These are phyloP conservation scores for Claviceps citrina DNA, from an alignment of 2,329 filamentous ascomycete genomes.

Conservation along the genomic window DNA sequence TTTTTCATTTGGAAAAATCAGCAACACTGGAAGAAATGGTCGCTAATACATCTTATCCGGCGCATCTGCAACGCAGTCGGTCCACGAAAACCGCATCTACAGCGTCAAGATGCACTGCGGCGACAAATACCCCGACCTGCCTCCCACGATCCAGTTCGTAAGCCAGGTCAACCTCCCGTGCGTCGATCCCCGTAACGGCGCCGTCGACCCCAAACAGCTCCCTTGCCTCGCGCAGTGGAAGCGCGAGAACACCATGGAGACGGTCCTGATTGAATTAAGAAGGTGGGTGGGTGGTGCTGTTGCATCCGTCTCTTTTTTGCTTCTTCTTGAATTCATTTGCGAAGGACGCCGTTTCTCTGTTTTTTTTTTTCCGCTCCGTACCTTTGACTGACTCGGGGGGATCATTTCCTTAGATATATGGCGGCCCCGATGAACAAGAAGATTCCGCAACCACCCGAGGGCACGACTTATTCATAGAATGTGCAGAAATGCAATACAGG, in stretches of 20 bases:
- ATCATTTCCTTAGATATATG: constrained; percentile 65
- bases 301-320: too few relatives aligned
- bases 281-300: constrained; percentile 45
- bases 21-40: background rate
- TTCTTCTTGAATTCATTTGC: too few relatives aligned
- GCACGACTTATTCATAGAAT: constrained; percentile 35
- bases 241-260: constrained; percentile 89
- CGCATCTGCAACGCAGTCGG: constrained; percentile 43
- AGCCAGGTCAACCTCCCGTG: constrained; percentile 95
- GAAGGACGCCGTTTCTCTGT: too few relatives aligned
- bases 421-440: constrained; percentile 85
- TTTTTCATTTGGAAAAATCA: background rate
- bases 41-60: constrained; percentile 5
- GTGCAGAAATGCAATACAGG: background rate
- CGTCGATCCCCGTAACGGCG: constrained; percentile 63
- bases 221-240: constrained; percentile 83
- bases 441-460: constrained; percentile 82
- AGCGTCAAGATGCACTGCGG: constrained; percentile 95
- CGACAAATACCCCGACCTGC: constrained; percentile 71
- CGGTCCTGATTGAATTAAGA: constrained; percentile 71
- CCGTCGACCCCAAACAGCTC: constrained; percentile 72
- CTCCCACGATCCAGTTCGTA: constrained; percentile 81
- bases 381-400: background rate
- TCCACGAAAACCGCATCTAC: constrained; percentile 98
- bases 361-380: background rate